Base-by-base conservation (phyloP, 2,329 filamentous ascomycete genomes). In the Aspergillus melleus region DNA sequence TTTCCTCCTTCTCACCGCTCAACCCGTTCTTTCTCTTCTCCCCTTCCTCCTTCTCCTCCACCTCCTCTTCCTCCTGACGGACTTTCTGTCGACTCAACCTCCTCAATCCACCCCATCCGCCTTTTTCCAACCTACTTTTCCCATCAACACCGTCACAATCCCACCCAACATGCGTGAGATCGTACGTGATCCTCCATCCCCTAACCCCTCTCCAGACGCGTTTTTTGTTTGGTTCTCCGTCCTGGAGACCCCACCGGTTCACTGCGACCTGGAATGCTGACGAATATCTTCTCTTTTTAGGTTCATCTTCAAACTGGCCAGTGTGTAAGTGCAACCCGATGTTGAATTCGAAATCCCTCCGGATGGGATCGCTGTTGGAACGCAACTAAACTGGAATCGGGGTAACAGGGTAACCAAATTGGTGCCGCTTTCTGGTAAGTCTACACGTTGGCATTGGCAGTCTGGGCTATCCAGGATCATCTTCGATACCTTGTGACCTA, bases 251-350 rank as follows among this genome's bases (percentile, higher is more conserved):
- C 74, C 72, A 72, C 71, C 61, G 39, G 65, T 71, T 71, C 68
- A 26, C 19, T 14, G 12, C 29, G 16, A 44, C 24, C 76, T 76
- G 67, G 72, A 65, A 62, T 53, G 46, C 44, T 49, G 19, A 57
- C 44, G 67, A 86, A 77, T 75, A 80, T 80, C 74, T 75, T 74
- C 80, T 74, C 80, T 79, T 75, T 75, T 85, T 77, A 98, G 94
- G 94, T 98, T 83, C 95, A 99, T 84, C 92, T 99, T 75, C 95
- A 99, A 86, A 99, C 95, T 87, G 95, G 95, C 82, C 95, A 99
- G 89, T 98, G 95, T 86, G 94, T 97, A 88, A 84, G 88, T 86
- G 64, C 60, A 53, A 66, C 49, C 36, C 50, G 53, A 50, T 16
- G 36, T 42, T 8, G 5, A 42, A n/a, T 42, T 42, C 36, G 36